Percentiles rank a stretch among this genome's conserved stretches.
phyloP scores from a whole-genome alignment of 306 rosid genomes.

The Cicer yamashitae region DNA sequence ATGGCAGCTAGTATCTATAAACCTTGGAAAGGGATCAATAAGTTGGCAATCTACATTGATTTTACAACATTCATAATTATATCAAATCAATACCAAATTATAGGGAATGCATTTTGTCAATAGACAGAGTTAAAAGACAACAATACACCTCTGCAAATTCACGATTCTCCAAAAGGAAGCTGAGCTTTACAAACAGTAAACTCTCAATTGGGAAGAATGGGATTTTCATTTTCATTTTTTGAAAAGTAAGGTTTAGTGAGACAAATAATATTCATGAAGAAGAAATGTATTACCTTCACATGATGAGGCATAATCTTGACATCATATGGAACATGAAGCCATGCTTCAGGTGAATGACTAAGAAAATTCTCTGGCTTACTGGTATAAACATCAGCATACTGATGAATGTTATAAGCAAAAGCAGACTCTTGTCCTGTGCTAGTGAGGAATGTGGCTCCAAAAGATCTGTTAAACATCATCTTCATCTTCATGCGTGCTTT shows the following conservation, averaged over 20 bases:
- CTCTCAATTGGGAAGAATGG: slow-evolving; percentile 18
- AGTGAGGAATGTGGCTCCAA: slow-evolving; percentile 91
- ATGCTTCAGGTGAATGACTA: slow-evolving; percentile 81
- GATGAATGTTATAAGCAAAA: slow-evolving; percentile 92
- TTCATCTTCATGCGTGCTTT: slow-evolving; percentile 76
- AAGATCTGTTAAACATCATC: slow-evolving; percentile 77
- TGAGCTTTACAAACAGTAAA: slow-evolving; percentile 18
- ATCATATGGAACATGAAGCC: slow-evolving; percentile 93
- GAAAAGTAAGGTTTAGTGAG: slow-evolving; percentile 8
- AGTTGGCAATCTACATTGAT: slow-evolving; percentile 3
- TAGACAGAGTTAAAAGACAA: slow-evolving; percentile 8
- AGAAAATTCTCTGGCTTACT: slow-evolving; percentile 96
- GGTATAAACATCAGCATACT: slow-evolving; percentile 97
- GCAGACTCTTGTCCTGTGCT: slow-evolving; percentile 98
- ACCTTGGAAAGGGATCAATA: background rate
- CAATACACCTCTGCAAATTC: slow-evolving; percentile 14
- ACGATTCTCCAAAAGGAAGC: slow-evolving; percentile 25
- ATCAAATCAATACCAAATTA: slow-evolving; percentile 13
- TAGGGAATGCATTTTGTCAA: background rate
- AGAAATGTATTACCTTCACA: slow-evolving; percentile 70
- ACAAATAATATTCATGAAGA: background rate
- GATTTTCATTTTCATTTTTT: slow-evolving; percentile 19
- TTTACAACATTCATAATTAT: slow-evolving; percentile 18
- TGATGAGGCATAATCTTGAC: slow-evolving; percentile 98
- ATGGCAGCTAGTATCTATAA: background rate